These are phyloP conservation scores for Porodaedalea pini DNA, from an alignment of 1,284 basidiomycete species.

Conservation along the genomic window DNA sequence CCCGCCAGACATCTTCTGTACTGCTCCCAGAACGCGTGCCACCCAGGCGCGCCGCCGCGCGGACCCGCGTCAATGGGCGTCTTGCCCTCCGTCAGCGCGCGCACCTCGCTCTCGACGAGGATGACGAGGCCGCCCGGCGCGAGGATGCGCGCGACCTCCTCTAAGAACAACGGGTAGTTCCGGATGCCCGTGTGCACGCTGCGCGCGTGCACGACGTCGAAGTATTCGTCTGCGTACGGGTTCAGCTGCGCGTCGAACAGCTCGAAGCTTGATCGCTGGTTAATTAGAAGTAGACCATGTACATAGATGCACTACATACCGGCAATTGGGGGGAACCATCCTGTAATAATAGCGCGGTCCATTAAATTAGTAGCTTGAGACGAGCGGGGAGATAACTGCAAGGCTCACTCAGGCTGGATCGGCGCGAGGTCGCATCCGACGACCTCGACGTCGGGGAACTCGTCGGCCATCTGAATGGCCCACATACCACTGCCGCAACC, in stretches of 20 bases:
- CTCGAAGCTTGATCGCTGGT: conserved; percentile 49
- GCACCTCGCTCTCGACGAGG: conserved; percentile 55
- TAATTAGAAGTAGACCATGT: conserved; percentile 34
- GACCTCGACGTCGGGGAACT: conserved; percentile 62
- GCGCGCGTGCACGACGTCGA: conserved; percentile 65
- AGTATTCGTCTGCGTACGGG: conserved; percentile 57
- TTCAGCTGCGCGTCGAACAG: conserved; percentile 56
- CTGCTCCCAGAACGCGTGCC: conserved; percentile 59
- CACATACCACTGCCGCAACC: conserved; percentile 64
- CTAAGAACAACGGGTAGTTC: conserved; percentile 55
- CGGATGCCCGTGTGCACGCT: conserved; percentile 61
- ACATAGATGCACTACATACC: conserved; percentile 36
- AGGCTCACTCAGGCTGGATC: conserved; percentile 56
- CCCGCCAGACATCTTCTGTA: conserved; percentile 49
- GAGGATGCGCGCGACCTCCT: conserved; percentile 58
- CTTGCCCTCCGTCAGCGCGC: conserved; percentile 45
- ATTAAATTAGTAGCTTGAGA: conserved; percentile 20
- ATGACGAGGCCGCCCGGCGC: conserved; percentile 68
- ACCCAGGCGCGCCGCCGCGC: conserved; percentile 46
- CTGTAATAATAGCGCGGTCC: conserved; percentile 33
- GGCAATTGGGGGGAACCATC: conserved; percentile 63
- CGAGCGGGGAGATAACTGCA: conserved; percentile 16
- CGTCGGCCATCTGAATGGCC: conserved; percentile 66
- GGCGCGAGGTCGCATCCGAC: conserved; percentile 67
- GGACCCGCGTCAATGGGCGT: conserved; percentile 35